Base-by-base conservation (phyloP, 768 basidiomycete species). In the Psilocybe azurescens region DNA sequence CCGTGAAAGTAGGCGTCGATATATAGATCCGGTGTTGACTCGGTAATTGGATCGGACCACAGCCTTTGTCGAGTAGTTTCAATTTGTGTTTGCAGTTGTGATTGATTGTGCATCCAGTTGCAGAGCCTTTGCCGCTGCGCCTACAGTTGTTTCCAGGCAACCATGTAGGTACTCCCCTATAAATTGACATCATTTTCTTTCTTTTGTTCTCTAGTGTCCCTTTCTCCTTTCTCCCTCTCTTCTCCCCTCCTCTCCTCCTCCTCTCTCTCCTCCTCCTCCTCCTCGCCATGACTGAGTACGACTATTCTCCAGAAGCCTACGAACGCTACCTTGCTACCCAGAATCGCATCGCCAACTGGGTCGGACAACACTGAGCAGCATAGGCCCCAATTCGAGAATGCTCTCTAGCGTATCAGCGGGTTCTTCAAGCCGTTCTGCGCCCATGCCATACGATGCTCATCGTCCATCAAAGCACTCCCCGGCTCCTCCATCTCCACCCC, bases 251-350 rank as follows among this genome's bases (percentile, higher is more conserved):
- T 30, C 39, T 49, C n/a, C n/a, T n/a, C n/a, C n/a, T n/a, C n/a
- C n/a, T n/a, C n/a, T n/a, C n/a, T n/a, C n/a, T n/a, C n/a, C n/a
- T n/a, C n/a, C n/a, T n/a, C 50, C 46, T 63, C 32, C 49, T 33
- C 52, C 20, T 47, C 51, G 53, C 50, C 16, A 86, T 86, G 85
- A 86, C 85, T 2, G 85, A 86, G 72, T 86, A 86, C 78, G 85
- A 86, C 74, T 86, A 78, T 71, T 86, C 85, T 32, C 85, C 85
- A 16, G 85, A 79, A 57, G 85, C 83, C 14, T 79, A 79, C 70
- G 79, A 85, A 57, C 83, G 79, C 4, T 77, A 78, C 64, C 33
- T 81, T 38, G 81, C 78, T 1, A 83, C 77, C 16, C 83, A 83
- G 66, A 53, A 73, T 60, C 79, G 84, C 59, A 80, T 86, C 5